Evolutionary conservation across 2,329 filamentous ascomycete genomes (phyloP).

Genomic region (Colletotrichum spinosum): DNA sequence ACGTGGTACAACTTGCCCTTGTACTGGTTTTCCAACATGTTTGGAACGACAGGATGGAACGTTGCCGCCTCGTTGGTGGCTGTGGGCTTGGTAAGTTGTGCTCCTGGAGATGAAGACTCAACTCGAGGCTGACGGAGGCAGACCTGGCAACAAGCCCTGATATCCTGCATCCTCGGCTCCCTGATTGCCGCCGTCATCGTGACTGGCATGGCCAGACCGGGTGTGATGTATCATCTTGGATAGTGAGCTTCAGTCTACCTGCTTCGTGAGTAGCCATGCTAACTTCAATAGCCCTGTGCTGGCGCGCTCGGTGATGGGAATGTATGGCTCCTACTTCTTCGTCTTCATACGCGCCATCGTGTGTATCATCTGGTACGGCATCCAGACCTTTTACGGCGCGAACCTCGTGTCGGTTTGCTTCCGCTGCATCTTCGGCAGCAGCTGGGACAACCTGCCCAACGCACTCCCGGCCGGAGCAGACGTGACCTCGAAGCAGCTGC

Average conservation of each 20-base stretch:
- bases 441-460: constrained; percentile 48
- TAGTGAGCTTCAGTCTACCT: constrained; percentile 35
- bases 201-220: constrained; percentile 43
- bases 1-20: constrained; percentile 44
- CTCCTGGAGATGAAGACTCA: not conserved
- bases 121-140: constrained; percentile 1
- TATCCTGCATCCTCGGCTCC: constrained; percentile 42
- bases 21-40: constrained; percentile 45
- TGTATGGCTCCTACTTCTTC: constrained; percentile 56
- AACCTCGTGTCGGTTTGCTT: constrained; percentile 42
- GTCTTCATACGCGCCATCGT: constrained; percentile 49
- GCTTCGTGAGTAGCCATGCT: not conserved
- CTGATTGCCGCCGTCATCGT: constrained; percentile 42
- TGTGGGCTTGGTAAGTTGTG: constrained; percentile 40
- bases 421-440: constrained; percentile 48
- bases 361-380: constrained; percentile 46
- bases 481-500: constrained; percentile 48
- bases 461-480: constrained; percentile 45
- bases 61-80: constrained; percentile 44
- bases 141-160: constrained; percentile 45
- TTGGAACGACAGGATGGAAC: constrained; percentile 45
- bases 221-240: constrained; percentile 43
- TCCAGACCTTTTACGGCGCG: constrained; percentile 42
- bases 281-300: constrained; percentile 46
- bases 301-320: constrained; percentile 52